These are phyloP conservation scores for Clitopilus hobsonii DNA, from an alignment of 768 basidiomycete species.

Conservation along the genomic window DNA sequence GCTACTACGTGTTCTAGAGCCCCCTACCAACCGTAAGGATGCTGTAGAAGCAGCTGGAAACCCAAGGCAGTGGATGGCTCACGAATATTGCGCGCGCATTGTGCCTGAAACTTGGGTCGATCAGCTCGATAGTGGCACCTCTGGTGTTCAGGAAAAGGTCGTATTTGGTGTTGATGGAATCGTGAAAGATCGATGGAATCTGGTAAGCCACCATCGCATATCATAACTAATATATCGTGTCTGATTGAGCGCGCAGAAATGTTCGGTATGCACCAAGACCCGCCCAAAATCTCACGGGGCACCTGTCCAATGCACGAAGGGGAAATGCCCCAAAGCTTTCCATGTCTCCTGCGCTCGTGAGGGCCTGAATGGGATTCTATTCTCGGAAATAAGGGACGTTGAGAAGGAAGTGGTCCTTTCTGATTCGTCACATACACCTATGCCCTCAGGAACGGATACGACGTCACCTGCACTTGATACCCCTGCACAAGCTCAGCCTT, in stretches of 20 bases:
- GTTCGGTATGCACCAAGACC: slow-evolving; percentile 73
- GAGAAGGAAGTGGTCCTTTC: slow-evolving; percentile 78
- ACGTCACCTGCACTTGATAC: slow-evolving; percentile 29
- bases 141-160: slow-evolving; percentile 41
- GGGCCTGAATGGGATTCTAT: slow-evolving; percentile 52
- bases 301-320: slow-evolving; percentile 89
- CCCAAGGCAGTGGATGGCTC: slow-evolving; percentile 64
- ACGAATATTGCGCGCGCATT: slow-evolving; percentile 73
- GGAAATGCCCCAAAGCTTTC: slow-evolving; percentile 90
- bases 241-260: slow-evolving; percentile 59
- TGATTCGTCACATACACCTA: slow-evolving; percentile 26
- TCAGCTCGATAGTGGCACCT: slow-evolving; percentile 39
- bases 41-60: slow-evolving; percentile 41
- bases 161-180: slow-evolving; percentile 88
- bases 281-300: slow-evolving; percentile 68
- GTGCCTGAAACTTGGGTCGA: slow-evolving; percentile 94
- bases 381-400: slow-evolving; percentile 58
- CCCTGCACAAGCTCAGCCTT: not conserved
- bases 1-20: slow-evolving; percentile 64
- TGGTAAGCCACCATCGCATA: slow-evolving; percentile 49
- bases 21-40: slow-evolving; percentile 53
- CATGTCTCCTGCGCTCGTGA: slow-evolving; percentile 87
- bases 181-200: slow-evolving; percentile 87
- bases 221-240: slow-evolving; percentile 2
- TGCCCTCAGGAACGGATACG: slow-evolving; percentile 3